Base-by-base conservation (phyloP, 2,329 filamentous ascomycete species). In the Furcasterigmium sp. region DNA sequence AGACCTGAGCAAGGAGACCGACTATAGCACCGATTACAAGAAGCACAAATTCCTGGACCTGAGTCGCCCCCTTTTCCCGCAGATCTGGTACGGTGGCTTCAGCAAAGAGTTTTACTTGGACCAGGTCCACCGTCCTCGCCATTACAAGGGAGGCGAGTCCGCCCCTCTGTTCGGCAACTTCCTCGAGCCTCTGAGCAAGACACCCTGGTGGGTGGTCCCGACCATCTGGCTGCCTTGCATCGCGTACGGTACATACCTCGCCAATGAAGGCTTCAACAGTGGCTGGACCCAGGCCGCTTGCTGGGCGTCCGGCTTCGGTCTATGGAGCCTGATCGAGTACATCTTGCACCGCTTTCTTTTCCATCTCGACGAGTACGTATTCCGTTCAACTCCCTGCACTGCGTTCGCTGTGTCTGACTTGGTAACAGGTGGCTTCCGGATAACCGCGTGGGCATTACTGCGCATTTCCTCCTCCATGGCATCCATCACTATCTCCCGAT, bases 401-500 rank as follows among this genome's bases (percentile, higher is more conserved):
- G 25, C 37, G 8, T 15, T 15, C 8, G 11, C 11, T 14, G n/a
- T 46, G 30, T 50, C 63, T 71, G 49, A 69, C 50, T 18, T 36
- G 23, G 15, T 28, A 10, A 18, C 50, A 94, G 88, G 38, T 88
- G 82, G 59, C 84, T 98, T 10, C 93, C 93, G 1, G 88, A 98
- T 62, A 95, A 97, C 63, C 79, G 89, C 43, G 84, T 87, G n/a
- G 85, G 79, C 51, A 73, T 98, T 46, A 95, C 89, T 0, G 55
- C 85, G 17, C 93, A 98, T 63, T 98, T 98, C 69, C 69, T 96
- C 32, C 85, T 98, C 20, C 93, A 98, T 57, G 93, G 93, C 50
- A 88, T 98, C 50, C 93, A 98, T 61, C 93, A 98, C 67, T 98
- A 97, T 66, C 78, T 98, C 5, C 93, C 93, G n/a, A 97, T 98